phyloP scores from a whole-genome alignment of 2,329 filamentous ascomycete species.

The Neurospora sp. region DNA sequence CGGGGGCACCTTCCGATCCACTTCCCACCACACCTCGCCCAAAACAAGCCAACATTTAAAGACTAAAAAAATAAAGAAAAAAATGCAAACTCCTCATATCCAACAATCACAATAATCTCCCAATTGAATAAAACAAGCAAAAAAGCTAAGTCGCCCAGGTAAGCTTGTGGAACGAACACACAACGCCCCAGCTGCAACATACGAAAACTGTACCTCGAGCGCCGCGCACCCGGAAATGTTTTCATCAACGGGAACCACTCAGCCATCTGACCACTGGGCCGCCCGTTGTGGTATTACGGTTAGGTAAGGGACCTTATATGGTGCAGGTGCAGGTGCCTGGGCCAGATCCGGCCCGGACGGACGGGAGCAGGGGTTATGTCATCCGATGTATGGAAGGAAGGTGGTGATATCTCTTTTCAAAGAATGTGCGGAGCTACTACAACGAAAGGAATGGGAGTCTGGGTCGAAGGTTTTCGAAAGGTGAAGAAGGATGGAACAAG shows the following conservation, averaged over 20 bases:
- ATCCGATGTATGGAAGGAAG: too few relatives aligned
- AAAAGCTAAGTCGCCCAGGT: neutral
- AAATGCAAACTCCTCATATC: neutral
- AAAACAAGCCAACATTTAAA: too few relatives aligned
- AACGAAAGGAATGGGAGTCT: too few relatives aligned
- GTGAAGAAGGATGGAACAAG: too few relatives aligned
- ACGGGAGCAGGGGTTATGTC: too few relatives aligned
- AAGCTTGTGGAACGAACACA: neutral
- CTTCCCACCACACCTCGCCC: neutral
- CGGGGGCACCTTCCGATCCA: neutral
- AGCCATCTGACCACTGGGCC: neutral
- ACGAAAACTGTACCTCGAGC: neutral
- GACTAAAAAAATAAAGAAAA: neutral
- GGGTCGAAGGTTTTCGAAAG: too few relatives aligned
- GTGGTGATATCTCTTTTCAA: too few relatives aligned
- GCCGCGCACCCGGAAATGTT: neutral
- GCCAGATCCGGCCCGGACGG: too few relatives aligned
- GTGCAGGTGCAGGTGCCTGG: neutral
- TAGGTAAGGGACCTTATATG: neutral
- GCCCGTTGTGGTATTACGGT: neutral
- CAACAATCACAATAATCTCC: rapidly evolving
- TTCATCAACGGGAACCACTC: neutral
- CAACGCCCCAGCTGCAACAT: neutral
- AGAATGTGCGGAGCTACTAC: too few relatives aligned
- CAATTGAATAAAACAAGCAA: neutral